Evolutionary conservation across 2,329 filamentous ascomycete species (phyloP).

Genomic region (Penicillium sp.): DNA sequence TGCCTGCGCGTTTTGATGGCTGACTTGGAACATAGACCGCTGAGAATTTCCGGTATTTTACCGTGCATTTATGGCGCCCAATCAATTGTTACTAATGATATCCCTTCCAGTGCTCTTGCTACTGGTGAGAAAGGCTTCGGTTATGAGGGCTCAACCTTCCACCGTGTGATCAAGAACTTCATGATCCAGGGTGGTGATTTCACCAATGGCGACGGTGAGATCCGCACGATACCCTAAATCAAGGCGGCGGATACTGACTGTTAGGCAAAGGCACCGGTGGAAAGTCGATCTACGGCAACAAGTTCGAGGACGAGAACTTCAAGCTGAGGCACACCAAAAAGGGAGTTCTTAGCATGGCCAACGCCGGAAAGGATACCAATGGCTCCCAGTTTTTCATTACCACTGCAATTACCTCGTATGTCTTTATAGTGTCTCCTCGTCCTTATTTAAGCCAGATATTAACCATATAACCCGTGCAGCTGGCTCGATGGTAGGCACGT

Average conservation of each 20-base stretch:
- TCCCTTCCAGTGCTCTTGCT: conserved; percentile 55
- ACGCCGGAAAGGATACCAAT: conserved; percentile 68
- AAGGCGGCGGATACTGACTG: conserved; percentile 3
- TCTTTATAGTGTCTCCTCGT: not conserved
- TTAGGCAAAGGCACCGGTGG: conserved; percentile 62
- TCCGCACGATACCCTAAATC: not conserved
- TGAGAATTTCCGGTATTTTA: conserved; percentile 64
- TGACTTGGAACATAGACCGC: conserved; percentile 54
- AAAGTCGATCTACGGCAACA: conserved; percentile 70
- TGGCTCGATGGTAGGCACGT: conserved; percentile 70
- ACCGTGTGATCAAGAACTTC: conserved; percentile 72
- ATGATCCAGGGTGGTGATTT: conserved; percentile 75
- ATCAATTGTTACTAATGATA: conserved; percentile 19
- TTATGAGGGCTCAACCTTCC: conserved; percentile 70
- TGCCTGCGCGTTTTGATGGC: not conserved
- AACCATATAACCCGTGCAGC: conserved; percentile 28
- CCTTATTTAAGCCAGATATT: no score
- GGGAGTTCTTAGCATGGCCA: conserved; percentile 69
- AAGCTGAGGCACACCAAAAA: conserved; percentile 71
- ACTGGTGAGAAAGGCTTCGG: conserved; percentile 72
- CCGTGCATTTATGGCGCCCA: not conserved
- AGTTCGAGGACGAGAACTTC: conserved; percentile 74
- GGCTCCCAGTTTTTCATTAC: conserved; percentile 73
- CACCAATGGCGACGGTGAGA: conserved; percentile 62
- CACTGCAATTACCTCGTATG: conserved; percentile 60